Conservation (phyloP, 306 rosid genomes). For the Coriaria nepalensis region DNA sequence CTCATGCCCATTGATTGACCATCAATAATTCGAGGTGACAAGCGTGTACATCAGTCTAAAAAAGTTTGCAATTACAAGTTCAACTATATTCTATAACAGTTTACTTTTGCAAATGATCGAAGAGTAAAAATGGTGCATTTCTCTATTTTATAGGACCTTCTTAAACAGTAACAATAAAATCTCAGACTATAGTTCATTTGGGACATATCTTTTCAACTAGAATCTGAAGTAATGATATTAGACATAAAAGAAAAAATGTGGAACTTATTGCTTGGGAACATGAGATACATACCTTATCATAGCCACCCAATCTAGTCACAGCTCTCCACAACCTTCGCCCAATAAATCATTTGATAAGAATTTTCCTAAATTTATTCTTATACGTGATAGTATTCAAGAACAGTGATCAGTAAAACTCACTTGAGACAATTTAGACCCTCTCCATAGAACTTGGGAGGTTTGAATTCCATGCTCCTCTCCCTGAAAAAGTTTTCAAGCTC, state of each 20-base stretch:
- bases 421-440: constrained; percentile 91
- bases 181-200: too few relatives aligned
- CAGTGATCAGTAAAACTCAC: constrained; percentile 34
- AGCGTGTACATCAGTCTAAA: too few relatives aligned
- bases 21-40: too few relatives aligned
- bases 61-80: too few relatives aligned
- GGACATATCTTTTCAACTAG: too few relatives aligned
- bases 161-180: too few relatives aligned
- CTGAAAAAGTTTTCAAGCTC: constrained; percentile 80
- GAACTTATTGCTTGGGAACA: constrained; percentile 1
- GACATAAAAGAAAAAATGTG: constrained; percentile 4
- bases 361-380: constrained; percentile 5
- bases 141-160: too few relatives aligned
- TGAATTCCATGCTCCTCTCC: constrained; percentile 86
- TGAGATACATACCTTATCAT: constrained; percentile 64
- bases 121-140: too few relatives aligned
- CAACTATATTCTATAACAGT: too few relatives aligned
- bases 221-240: background rate
- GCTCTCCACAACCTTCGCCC: constrained; percentile 81
- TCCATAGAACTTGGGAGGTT: constrained; percentile 95
- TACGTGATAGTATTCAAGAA: constrained; percentile 2
- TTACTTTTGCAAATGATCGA: too few relatives aligned
- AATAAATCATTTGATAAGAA: constrained; percentile 11
- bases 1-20: too few relatives aligned
- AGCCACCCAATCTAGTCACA: constrained; percentile 92